A percentile compares a stretch with the other conserved stretches of the same genome.
phyloP scores from a whole-genome alignment of 371 early-diverging fungal genomes.

The Saksenaea oblongispora region DNA sequence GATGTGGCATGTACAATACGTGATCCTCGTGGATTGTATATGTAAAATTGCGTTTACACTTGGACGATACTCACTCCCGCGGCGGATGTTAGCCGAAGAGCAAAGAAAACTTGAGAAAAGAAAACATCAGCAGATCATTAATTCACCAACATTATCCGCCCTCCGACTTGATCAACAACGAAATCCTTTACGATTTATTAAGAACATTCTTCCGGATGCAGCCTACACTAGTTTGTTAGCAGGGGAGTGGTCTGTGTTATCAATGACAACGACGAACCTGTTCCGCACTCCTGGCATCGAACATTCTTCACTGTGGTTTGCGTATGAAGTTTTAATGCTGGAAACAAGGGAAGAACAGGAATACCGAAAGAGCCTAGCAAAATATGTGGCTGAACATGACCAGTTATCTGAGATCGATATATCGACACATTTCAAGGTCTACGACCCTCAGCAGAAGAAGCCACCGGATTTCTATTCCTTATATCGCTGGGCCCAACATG shows the following conservation, averaged over 20 bases:
- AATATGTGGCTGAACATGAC: constrained; percentile 21
- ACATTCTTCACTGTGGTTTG: constrained; percentile 54
- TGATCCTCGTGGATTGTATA: constrained; percentile 33
- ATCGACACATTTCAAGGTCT: constrained; percentile 27
- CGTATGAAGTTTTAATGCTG: constrained; percentile 54
- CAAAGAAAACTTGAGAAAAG: constrained; percentile 16
- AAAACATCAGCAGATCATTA: constrained; percentile 26
- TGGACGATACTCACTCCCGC: constrained; percentile 21
- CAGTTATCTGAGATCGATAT: constrained; percentile 27
- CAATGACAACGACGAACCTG: constrained; percentile 45
- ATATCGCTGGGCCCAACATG: constrained; percentile 63
- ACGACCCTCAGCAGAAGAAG: constrained; percentile 34
- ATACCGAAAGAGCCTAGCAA: constrained; percentile 40
- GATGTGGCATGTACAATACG: constrained; percentile 41
- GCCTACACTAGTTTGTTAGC: constrained; percentile 49
- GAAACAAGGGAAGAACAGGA: constrained; percentile 56
- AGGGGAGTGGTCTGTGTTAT: constrained; percentile 57
- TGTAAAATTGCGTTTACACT: constrained; percentile 34
- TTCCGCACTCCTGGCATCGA: constrained; percentile 54
- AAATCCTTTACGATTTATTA: constrained; percentile 28
- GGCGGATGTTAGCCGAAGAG: constrained; percentile 32
- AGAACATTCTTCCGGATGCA: constrained; percentile 46
- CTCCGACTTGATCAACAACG: constrained; percentile 21
- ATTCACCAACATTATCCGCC: constrained; percentile 22
- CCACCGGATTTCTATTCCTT: constrained; percentile 56